Evolutionary conservation across 106 monocot species (phyloP), one percentile per base, ranked within the genome.

Genomic region (Chionographis japonica): DNA sequence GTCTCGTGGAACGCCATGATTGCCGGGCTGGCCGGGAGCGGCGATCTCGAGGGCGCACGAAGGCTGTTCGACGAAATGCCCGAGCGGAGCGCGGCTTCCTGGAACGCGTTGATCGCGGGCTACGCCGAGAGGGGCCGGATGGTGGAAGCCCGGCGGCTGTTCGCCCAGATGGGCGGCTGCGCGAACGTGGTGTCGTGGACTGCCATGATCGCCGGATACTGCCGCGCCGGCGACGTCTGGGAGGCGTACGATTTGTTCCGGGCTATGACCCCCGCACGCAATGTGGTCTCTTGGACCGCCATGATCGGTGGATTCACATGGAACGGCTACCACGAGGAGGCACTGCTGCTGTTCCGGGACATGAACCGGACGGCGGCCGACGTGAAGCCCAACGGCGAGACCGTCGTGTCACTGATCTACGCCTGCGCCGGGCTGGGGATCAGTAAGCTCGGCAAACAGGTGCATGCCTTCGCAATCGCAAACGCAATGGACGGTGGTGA

Each of bases 1-100:
- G 27, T 70, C 35, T 59, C 70, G 49, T 70, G 57, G 57, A 70
- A 70, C 49, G 70, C 70, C 60, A 50, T 70, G 70, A 17, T 70
- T 36, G 2, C 70, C 4, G 19, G 50, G 16, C 57, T 57, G 18
- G 40, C 19, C 17, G 9, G 59, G 59, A 60, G 35, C 10, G 69
- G 69, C 11, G 13, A 43, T 43, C 56, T 69, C 57, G 19, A 27
- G 11, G 43, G 35, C 19, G 69, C 69, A 2, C 58, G 41, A n/a
- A 56, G 40, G 7, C 19, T 69, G 56, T 69, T 69, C 69, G 69
- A 56, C 42, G 40, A 40, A 53, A 72, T 72, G 72, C 62, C 61
- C 52, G 37, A 72, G 17, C 36, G 72, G 52, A 57, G 41, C 65
- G 19, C 41, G n/a, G 63, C 52, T 12, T 65, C 64, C 17, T 46